Conservation (phyloP, 139 green algal genomes). For the Protoeuglena noctilucae region DNA sequence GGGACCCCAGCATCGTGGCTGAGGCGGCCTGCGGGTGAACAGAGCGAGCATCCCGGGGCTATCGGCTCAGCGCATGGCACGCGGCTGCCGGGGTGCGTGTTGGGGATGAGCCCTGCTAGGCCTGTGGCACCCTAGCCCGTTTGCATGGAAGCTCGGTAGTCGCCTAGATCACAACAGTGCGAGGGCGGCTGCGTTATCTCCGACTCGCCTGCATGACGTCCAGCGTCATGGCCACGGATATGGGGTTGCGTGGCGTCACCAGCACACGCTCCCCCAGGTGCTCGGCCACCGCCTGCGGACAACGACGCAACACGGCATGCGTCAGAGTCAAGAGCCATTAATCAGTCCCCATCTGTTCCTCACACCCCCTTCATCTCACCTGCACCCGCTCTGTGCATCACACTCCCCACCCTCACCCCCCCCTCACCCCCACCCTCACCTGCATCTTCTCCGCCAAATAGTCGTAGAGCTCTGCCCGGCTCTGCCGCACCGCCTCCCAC, state of each 20-base stretch:
- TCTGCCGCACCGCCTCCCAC: constrained; percentile 40
- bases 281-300: constrained; percentile 1
- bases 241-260: constrained; percentile 68
- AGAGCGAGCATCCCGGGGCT: background rate
- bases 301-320: too few species aligned
- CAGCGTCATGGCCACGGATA: constrained; percentile 72
- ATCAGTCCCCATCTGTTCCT: too few species aligned
- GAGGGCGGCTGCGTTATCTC: background rate
- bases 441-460: constrained; percentile 19
- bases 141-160: too few species aligned
- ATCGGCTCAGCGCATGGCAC: background rate
- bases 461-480: constrained; percentile 45
- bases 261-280: constrained; percentile 45
- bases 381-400: constrained; percentile 22
- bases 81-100: background rate
- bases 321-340: too few species aligned
- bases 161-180: background rate
- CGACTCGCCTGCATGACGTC: constrained; percentile 10
- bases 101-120: background rate
- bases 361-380: too few species aligned
- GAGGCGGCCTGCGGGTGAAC: constrained; percentile 32
- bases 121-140: background rate
- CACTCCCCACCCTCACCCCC: constrained; percentile 14
- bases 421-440: background rate
- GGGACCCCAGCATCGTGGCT: constrained; percentile 65